A percentile compares a stretch with the other conserved stretches of the same genome.
Evolutionary conservation across 352 stramenopile genomes (phyloP).

Genomic region (Phytophthora syringae): DNA sequence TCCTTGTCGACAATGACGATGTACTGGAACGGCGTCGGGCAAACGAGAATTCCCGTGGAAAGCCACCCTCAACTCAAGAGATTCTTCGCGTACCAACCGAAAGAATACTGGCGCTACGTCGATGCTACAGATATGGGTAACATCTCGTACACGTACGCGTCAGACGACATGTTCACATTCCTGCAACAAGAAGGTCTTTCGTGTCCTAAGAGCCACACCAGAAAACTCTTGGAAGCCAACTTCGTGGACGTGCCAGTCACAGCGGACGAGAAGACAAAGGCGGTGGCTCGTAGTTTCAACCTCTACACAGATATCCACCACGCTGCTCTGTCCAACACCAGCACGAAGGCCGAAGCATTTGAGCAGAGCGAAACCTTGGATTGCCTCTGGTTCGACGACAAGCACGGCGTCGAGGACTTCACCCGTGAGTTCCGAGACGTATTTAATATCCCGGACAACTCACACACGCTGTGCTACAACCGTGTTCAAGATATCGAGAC

Average conservation of each 20-base stretch:
- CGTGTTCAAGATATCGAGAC: slow-evolving; percentile 32
- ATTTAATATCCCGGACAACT: slow-evolving; percentile 32
- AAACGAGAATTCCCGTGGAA: slow-evolving; percentile 40
- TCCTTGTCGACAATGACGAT: slow-evolving; percentile 55
- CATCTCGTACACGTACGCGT: slow-evolving; percentile 69
- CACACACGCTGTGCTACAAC: slow-evolving; percentile 48
- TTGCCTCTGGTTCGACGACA: slow-evolving; percentile 58
- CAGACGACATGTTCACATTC: slow-evolving; percentile 51
- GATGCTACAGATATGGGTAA: slow-evolving; percentile 51
- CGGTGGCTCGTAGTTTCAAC: slow-evolving; percentile 49
- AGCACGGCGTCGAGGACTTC: slow-evolving; percentile 57
- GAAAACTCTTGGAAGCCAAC: slow-evolving; percentile 26
- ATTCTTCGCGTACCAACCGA: slow-evolving; percentile 64
- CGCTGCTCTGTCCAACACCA: slow-evolving; percentile 11
- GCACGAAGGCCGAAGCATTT: slow-evolving; percentile 33
- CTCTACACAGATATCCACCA: slow-evolving; percentile 43
- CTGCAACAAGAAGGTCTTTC: slow-evolving; percentile 38
- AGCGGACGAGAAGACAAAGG: slow-evolving; percentile 27
- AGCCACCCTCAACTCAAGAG: slow-evolving; percentile 45
- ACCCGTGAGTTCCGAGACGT: slow-evolving; percentile 40
- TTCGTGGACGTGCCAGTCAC: slow-evolving; percentile 21
- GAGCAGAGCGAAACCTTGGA: slow-evolving; percentile 60
- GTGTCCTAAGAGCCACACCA: slow-evolving; percentile 50
- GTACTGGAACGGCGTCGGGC: slow-evolving; percentile 39
- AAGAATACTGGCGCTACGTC: slow-evolving; percentile 71